phyloP scores from a whole-genome alignment of 805 yeast species.

The Lipomyces anomalus region DNA sequence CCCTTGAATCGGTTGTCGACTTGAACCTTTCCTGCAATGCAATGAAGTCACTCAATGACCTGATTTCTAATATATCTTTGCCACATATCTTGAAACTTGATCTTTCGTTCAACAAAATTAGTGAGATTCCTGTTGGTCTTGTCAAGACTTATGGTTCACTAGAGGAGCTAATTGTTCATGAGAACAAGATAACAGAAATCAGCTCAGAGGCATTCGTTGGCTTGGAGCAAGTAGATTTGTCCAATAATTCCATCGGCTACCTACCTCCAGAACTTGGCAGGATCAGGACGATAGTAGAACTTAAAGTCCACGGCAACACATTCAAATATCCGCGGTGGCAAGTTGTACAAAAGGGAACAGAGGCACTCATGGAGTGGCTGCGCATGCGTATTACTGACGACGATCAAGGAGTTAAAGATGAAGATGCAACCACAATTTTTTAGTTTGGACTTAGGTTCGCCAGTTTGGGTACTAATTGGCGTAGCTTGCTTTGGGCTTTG shows the following conservation, averaged over 20 bases:
- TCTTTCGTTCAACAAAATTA: conserved; percentile 17
- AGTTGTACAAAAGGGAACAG: conserved; percentile 22
- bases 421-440: conserved; percentile 2
- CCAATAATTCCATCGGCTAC: conserved; percentile 19
- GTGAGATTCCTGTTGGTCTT: conserved; percentile 10
- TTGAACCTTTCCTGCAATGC: conserved; percentile 15
- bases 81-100: conserved; percentile 11
- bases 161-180: conserved; percentile 20
- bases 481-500: background rate
- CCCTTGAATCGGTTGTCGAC: conserved; percentile 6
- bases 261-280: conserved; percentile 18
- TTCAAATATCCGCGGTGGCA: conserved; percentile 21
- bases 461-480: background rate
- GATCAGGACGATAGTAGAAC: conserved; percentile 17
- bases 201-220: conserved; percentile 13
- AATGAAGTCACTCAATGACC: conserved; percentile 6
- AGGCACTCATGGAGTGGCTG: conserved; percentile 22
- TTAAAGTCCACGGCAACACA: conserved; percentile 19
- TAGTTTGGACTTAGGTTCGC: background rate
- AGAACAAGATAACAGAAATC: conserved; percentile 16
- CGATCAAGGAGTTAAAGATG: background rate
- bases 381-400: conserved; percentile 15
- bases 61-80: conserved; percentile 11
- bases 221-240: conserved; percentile 16
- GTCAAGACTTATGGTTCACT: conserved; percentile 15